Evolutionary conservation across 1,139 yeast genomes (phyloP), one percentile per base, ranked within the genome.

Genomic region (Taphrina communis): DNA sequence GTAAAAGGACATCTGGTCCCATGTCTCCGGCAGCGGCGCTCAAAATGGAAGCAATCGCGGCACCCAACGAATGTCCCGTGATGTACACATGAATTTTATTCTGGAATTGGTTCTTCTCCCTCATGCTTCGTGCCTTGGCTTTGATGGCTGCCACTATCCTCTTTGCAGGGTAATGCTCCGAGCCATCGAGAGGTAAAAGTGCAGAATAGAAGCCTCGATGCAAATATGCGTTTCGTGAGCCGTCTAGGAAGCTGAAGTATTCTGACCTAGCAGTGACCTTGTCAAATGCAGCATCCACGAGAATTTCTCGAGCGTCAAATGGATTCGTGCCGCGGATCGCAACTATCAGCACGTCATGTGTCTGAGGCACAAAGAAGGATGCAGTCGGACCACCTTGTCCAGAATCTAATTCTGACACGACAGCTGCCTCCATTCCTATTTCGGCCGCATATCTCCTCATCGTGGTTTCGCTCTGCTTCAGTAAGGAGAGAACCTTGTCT

Each of bases 1-100:
- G 19, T n/a, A 66, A 11, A n/a, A 12, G 25, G 3, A 51, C 48
- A n/a, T 52, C 44, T 4, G 38, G 8, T 9, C 60, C 59, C 14
- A 66, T 46, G 21, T 50, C 57, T 17, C n/a, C 17, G 6, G 60
- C 14, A 25, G 58, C 39, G 6, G 60, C 69, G 44, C 53, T 38
- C 8, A 66, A 48, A 19, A 66, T 38, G 2, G 66, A 46, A 9
- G 66, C 69, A 17, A 66, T 31, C 17, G 66, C 69, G 14, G 66
- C 69, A n/a, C 69, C 69, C 21, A 66, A 55, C 19, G 59, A 48
- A 44, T 66, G 69, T 8, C 69, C 69, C n/a, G 69, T 52, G 38
- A 66, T 65, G 36, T 38, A 66, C 21, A 66, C 55, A 7, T 44
- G 66, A 7, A 66, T 19, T 14, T 51, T 59, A 31, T 59, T 17